phyloP scores from a whole-genome alignment of 1,284 basidiomycete genomes.

The Meripilus lineatus region DNA sequence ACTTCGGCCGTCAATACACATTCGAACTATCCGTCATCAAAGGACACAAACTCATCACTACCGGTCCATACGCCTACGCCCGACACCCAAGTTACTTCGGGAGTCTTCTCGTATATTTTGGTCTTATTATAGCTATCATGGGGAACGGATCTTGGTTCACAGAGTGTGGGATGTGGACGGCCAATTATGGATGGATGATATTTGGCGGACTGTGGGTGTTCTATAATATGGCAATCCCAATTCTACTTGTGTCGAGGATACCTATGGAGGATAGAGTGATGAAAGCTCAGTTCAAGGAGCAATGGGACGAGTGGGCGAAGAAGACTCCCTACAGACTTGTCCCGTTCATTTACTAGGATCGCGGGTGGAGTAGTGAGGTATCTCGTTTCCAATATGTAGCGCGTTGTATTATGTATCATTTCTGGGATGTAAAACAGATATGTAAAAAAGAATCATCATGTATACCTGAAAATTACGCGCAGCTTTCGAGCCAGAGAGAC shows the following conservation, averaged over 20 bases:
- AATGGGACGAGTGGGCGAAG: conserved; percentile 14
- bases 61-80: conserved; percentile 10
- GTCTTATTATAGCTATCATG: not conserved
- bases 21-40: conserved; percentile 10
- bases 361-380: not conserved
- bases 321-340: conserved; percentile 12
- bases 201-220: not conserved
- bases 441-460: no score
- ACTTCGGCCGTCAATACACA: conserved; percentile 11
- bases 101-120: not conserved
- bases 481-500: no score
- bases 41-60: conserved; percentile 10
- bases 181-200: not conserved
- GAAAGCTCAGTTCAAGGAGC: conserved; percentile 9
- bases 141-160: not conserved
- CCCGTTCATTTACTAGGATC: conserved; percentile 9
- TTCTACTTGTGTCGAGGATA: not conserved
- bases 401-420: not conserved
- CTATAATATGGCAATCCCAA: not conserved
- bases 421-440: no score
- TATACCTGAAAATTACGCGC: no score
- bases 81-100: conserved; percentile 13
- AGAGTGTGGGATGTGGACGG: conserved; percentile 1
- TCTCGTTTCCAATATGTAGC: not conserved
- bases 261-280: conserved; percentile 13